Conservation (phyloP, 192 early-diverging fungal species). For the Spinellus fusiger region DNA sequence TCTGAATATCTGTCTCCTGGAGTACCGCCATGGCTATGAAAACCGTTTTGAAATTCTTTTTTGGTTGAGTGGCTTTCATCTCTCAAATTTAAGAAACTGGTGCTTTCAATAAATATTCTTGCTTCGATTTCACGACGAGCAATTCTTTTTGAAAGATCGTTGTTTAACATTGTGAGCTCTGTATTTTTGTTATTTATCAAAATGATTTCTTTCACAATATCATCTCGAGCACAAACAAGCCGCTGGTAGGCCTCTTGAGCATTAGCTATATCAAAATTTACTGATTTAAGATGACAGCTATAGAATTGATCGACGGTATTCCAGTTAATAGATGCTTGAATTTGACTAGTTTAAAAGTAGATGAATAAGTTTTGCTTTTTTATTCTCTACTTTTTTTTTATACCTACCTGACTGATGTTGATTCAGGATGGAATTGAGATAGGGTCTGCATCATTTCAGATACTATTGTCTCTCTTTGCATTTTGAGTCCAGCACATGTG, state of each 20-base stretch:
- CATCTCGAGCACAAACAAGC: neutral
- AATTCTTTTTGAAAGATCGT: neutral
- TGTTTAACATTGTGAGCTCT: slow-evolving; percentile 4
- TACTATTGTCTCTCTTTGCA: neutral
- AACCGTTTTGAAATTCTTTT: neutral
- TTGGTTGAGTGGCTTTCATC: neutral
- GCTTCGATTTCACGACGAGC: slow-evolving; percentile 6
- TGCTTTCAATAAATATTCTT: slow-evolving; percentile 6
- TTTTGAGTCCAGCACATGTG: neutral
- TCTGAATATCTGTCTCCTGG: neutral
- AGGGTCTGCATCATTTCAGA: neutral
- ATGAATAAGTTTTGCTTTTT: neutral
- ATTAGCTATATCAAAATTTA: neutral
- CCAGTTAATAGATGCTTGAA: neutral
- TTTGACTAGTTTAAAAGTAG: neutral
- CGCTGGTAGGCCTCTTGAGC: neutral
- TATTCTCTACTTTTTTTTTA: neutral
- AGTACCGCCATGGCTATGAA: neutral
- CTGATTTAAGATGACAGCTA: neutral
- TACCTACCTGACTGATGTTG: neutral
- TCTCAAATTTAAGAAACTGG: neutral
- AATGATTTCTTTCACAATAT: slow-evolving; percentile 1
- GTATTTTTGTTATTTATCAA: slow-evolving; percentile 11
- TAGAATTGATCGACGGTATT: neutral
- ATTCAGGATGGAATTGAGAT: neutral